phyloP scores from a whole-genome alignment of 1,284 basidiomycete genomes.

The Trichosporon sp. region DNA sequence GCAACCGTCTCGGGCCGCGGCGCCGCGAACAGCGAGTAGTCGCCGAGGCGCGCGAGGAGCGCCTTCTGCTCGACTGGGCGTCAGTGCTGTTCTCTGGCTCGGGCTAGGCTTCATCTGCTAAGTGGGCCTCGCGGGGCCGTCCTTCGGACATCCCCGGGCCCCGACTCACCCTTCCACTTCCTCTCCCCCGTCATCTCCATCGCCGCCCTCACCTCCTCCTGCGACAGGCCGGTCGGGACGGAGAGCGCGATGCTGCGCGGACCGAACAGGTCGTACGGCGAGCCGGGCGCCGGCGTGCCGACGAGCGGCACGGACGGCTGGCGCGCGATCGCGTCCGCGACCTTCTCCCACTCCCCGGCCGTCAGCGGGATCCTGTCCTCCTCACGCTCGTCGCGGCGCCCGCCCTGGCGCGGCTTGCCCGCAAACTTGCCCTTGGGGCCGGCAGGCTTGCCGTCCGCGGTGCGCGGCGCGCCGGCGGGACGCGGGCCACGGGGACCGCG shows the following conservation, averaged over 20 bases:
- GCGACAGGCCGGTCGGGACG: background rate
- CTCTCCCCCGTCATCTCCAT: background rate
- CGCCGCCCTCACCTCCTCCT: background rate
- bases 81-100: too few relatives aligned
- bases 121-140: too few relatives aligned
- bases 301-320: background rate
- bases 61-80: conserved; percentile 23
- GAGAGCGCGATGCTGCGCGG: background rate
- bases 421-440: too few relatives aligned
- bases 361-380: too few relatives aligned
- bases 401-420: too few relatives aligned
- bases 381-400: too few relatives aligned
- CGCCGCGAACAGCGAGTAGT: conserved; percentile 20
- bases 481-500: too few relatives aligned
- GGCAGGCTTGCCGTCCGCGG: too few relatives aligned
- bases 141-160: too few relatives aligned
- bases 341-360: background rate
- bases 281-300: background rate
- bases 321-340: background rate
- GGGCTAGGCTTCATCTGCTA: background rate
- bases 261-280: background rate
- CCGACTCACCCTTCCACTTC: background rate
- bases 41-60: conserved; percentile 23
- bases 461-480: too few relatives aligned
- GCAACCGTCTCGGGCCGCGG: conserved; percentile 2